Evolutionary conservation across 768 basidiomycete genomes (phyloP).

Genomic region (Kwoniella europaea): DNA sequence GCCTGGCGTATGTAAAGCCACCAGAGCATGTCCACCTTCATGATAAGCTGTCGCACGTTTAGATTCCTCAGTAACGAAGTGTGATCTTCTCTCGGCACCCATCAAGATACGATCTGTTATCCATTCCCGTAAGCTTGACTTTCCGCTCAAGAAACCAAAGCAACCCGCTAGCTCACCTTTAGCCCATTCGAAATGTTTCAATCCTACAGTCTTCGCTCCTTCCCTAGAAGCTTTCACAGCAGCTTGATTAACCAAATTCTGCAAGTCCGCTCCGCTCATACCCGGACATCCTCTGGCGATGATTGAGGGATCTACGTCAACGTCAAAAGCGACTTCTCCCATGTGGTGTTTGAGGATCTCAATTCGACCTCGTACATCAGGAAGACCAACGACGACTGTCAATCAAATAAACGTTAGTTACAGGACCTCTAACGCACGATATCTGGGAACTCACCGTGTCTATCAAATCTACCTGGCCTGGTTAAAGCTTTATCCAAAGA

Average conservation of each 20-base stretch:
- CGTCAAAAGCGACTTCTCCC: constrained; percentile 67
- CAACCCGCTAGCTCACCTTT: constrained; percentile 64
- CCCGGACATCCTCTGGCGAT: constrained; percentile 93
- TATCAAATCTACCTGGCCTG: constrained; percentile 95
- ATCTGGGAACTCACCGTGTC: constrained; percentile 61
- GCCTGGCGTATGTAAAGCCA: constrained; percentile 90
- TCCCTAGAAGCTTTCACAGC: constrained; percentile 94
- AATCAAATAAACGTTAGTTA: neutral
- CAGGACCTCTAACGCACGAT: no score
- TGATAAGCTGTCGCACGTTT: constrained; percentile 94
- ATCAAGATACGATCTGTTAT: constrained; percentile 86
- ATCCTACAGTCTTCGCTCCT: constrained; percentile 69
- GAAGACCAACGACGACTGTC: constrained; percentile 81
- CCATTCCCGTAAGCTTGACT: neutral
- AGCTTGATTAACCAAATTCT: constrained; percentile 97
- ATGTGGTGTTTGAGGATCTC: constrained; percentile 93
- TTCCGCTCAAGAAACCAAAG: neutral
- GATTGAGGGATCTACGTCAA: constrained; percentile 81
- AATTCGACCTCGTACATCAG: constrained; percentile 90
- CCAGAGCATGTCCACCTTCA: constrained; percentile 89
- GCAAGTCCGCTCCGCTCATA: constrained; percentile 94
- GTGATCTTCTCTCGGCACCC: constrained; percentile 92
- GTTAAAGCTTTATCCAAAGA: constrained; percentile 92
- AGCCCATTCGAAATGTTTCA: constrained; percentile 96
- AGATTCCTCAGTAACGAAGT: constrained; percentile 82